Percentiles rank a stretch among this genome's conserved stretches.
Conservation (phyloP, 495 filamentous ascomycete species). For the Pyronema omphalodes region DNA sequence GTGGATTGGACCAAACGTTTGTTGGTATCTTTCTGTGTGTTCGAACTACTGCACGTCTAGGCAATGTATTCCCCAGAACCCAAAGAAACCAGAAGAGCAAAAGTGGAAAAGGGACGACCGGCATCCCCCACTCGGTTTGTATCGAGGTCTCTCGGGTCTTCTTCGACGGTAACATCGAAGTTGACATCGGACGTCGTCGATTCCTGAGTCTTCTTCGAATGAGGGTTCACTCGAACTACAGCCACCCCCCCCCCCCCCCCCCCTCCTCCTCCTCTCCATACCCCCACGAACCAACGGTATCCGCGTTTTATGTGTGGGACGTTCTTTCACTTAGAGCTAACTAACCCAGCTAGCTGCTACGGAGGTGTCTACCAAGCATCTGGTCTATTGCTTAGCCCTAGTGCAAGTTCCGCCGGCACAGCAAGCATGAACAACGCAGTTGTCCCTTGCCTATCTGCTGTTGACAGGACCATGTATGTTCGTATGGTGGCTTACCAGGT, state of each 20-base stretch:
- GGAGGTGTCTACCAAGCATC: constrained; percentile 19
- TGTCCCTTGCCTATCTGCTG: constrained; percentile 6
- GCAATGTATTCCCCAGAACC: not conserved
- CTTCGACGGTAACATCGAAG: too few relatives aligned
- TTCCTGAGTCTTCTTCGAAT: too few relatives aligned
- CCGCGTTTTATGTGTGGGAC: constrained; percentile 16
- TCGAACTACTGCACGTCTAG: not conserved
- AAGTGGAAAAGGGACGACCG: not conserved
- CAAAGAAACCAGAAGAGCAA: not conserved
- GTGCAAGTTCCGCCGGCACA: not conserved
- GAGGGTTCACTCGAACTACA: not conserved
- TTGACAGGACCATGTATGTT: constrained; percentile 3
- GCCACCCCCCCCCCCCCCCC: constrained; percentile 6
- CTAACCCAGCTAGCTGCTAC: constrained; percentile 9
- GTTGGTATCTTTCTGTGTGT: too few relatives aligned
- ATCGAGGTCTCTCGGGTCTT: too few relatives aligned
- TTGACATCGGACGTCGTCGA: too few relatives aligned
- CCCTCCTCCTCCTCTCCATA: constrained; percentile 2
- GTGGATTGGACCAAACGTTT: too few relatives aligned
- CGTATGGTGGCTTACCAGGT: not conserved
- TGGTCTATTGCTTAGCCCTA: too few relatives aligned
- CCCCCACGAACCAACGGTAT: constrained; percentile 22
- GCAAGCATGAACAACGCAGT: constrained; percentile 24
- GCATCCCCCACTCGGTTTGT: too few relatives aligned
- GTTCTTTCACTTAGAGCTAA: not conserved